These are phyloP conservation scores for Pestalotiopsis sp. DNA, from an alignment of 2,329 filamentous ascomycete species.

Conservation along the genomic window DNA sequence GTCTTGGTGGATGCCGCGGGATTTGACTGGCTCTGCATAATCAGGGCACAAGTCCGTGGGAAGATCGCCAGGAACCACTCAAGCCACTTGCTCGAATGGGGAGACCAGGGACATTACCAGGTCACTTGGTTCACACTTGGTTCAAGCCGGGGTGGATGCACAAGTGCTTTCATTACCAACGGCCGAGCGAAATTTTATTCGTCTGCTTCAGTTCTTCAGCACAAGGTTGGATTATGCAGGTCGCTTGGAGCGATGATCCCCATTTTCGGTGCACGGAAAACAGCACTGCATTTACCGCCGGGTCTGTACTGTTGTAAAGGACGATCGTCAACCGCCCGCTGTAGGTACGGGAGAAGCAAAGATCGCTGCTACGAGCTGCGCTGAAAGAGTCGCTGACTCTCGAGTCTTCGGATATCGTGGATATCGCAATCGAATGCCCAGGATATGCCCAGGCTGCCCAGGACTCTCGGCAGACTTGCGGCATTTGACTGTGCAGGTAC, in stretches of 20 bases:
- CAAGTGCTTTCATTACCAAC: neutral
- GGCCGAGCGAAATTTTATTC: neutral
- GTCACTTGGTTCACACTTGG: neutral
- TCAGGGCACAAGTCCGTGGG: conserved; percentile 1
- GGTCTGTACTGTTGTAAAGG: neutral
- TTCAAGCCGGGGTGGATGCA: neutral
- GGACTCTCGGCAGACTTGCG: too few species aligned
- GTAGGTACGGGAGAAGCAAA: too few species aligned
- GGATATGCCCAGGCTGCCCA: too few species aligned
- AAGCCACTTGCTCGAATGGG: neutral
- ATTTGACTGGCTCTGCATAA: neutral
- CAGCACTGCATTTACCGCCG: neutral
- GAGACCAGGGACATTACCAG: neutral
- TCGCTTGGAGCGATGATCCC: neutral
- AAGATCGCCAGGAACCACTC: conserved; percentile 7
- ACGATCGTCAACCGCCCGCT: too few species aligned
- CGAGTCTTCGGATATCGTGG: too few species aligned
- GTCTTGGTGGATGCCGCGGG: neutral
- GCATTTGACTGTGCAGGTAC: too few species aligned
- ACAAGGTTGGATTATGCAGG: neutral
- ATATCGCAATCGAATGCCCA: too few species aligned
- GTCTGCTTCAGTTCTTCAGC: neutral
- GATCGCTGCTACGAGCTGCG: too few species aligned
- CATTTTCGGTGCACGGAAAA: neutral
- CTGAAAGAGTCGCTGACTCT: too few species aligned